Evolutionary conservation across 768 basidiomycete species (phyloP).

Genomic region (Boletus sp.): DNA sequence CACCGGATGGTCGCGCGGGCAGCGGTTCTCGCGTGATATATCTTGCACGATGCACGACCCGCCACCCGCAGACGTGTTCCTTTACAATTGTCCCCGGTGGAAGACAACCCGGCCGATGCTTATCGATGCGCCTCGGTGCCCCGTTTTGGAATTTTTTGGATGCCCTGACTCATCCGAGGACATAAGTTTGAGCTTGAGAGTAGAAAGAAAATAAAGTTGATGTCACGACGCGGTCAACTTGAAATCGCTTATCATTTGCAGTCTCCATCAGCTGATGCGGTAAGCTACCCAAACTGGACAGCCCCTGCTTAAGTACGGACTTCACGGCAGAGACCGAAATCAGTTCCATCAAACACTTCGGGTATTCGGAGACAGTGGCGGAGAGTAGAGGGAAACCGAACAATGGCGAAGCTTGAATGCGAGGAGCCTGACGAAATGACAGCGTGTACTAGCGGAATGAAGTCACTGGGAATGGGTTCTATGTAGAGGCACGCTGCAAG

Average conservation of each 20-base stretch:
- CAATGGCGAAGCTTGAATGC: not conserved
- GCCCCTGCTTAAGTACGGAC: not conserved
- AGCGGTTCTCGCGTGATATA: constrained; percentile 17
- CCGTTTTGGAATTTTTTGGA: constrained; percentile 11
- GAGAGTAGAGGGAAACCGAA: not conserved
- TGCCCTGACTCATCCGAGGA: constrained; percentile 20
- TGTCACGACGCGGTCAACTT: constrained; percentile 9
- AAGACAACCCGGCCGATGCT: constrained; percentile 16
- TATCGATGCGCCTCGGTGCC: constrained; percentile 32
- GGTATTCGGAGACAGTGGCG: constrained; percentile 1
- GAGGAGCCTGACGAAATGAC: not conserved
- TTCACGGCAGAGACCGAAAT: constrained; percentile 8
- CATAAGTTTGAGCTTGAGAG: constrained; percentile 5
- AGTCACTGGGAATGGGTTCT: not conserved
- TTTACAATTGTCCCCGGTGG: constrained; percentile 8
- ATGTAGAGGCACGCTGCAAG: not conserved
- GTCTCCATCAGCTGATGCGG: constrained; percentile 13
- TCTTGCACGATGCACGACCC: constrained; percentile 18
- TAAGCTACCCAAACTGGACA: constrained; percentile 1
- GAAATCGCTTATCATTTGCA: constrained; percentile 14
- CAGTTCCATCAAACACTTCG: constrained; percentile 21
- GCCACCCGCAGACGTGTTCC: constrained; percentile 11
- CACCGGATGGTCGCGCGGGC: not conserved
- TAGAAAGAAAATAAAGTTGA: constrained; percentile 20
- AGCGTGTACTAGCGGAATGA: not conserved